These are phyloP conservation scores for Nothophaeocryptopus gaeumannii DNA, from an alignment of 2,329 filamentous ascomycete genomes.

Conservation along the genomic window DNA sequence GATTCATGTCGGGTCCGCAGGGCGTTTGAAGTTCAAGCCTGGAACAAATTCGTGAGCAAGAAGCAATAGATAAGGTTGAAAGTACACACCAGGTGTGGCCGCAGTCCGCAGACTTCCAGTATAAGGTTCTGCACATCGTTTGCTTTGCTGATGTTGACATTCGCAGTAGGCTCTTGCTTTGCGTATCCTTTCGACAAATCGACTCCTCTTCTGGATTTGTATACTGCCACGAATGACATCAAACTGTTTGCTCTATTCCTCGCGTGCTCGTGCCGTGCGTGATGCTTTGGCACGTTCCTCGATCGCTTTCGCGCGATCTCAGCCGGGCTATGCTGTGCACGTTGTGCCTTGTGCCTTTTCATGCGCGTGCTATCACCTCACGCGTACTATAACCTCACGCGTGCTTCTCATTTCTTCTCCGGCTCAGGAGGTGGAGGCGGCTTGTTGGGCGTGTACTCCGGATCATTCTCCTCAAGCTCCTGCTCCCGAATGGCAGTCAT, in stretches of 20 bases:
- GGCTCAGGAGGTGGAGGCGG: slow-evolving; percentile 14
- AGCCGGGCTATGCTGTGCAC: no score
- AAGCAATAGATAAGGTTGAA: background rate
- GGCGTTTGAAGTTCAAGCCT: slow-evolving; percentile 44
- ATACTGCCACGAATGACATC: no score
- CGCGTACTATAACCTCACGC: background rate
- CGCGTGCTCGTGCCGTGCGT: no score
- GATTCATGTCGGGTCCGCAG: slow-evolving; percentile 42
- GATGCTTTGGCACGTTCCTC: no score
- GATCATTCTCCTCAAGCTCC: slow-evolving; percentile 48
- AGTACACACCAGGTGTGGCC: slow-evolving; percentile 45
- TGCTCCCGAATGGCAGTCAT: slow-evolving; percentile 74
- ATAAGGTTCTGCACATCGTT: slow-evolving; percentile 48
- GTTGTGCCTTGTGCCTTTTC: no score
- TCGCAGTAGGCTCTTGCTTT: no score
- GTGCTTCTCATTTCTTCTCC: slow-evolving; percentile 4
- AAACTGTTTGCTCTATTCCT: no score
- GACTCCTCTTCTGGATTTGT: no score
- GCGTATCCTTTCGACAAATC: no score
- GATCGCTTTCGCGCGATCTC: no score
- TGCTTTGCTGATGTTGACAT: no score
- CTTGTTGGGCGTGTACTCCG: slow-evolving; percentile 25
- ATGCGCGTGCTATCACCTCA: no score
- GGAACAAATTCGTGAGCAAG: background rate
- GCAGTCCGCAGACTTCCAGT: slow-evolving; percentile 47